phyloP scores from a whole-genome alignment of 129 eudicot species.

The Saposhnikovia divaricata region DNA sequence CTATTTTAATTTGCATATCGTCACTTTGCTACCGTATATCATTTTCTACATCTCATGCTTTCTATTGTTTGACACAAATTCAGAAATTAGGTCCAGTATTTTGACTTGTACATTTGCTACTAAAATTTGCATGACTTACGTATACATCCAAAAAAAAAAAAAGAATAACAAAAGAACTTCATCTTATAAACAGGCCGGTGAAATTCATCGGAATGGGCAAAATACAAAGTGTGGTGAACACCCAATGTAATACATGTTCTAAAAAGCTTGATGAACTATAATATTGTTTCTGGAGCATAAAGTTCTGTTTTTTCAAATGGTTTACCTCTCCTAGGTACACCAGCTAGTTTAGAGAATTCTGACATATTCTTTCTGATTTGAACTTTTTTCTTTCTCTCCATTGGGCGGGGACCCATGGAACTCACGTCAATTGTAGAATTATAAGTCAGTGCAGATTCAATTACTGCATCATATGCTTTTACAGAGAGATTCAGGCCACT shows the following conservation, averaged over 20 bases:
- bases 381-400: constrained; percentile 42
- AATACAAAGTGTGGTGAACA: neutral
- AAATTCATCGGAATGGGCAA: neutral
- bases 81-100: no score
- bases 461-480: constrained; percentile 61
- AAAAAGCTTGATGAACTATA: neutral
- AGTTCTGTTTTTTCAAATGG: constrained; percentile 37
- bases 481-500: constrained; percentile 54
- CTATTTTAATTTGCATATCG: no score
- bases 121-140: neutral
- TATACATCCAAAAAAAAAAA: neutral
- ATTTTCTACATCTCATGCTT: no score
- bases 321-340: constrained; percentile 43
- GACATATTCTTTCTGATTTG: constrained; percentile 29
- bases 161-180: neutral
- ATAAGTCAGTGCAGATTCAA: constrained; percentile 26
- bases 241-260: neutral
- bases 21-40: no score
- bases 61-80: no score
- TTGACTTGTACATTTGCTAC: no score
- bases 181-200: neutral
- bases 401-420: constrained; percentile 55
- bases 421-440: constrained; percentile 49
- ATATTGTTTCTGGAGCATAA: constrained; percentile 7
- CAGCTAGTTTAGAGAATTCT: constrained; percentile 36